A percentile compares a stretch with the other conserved stretches of the same genome.
Evolutionary conservation across 768 basidiomycete species (phyloP).

Genomic region (Rhizopogon salebrosus): DNA sequence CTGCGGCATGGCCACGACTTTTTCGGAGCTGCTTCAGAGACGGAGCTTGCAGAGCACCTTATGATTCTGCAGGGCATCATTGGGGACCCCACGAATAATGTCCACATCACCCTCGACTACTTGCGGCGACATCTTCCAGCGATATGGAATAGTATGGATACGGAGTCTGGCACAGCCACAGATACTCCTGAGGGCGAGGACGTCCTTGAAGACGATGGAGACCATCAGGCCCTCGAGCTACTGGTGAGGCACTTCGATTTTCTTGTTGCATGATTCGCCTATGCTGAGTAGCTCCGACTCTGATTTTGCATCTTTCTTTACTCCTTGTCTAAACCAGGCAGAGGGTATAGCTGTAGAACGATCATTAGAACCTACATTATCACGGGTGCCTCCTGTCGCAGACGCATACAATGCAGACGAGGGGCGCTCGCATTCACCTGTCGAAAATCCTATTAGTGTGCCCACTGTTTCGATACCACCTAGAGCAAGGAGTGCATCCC

Average conservation of each 20-base stretch:
- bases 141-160: constrained; percentile 18
- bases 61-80: constrained; percentile 47
- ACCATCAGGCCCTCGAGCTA: constrained; percentile 14
- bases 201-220: constrained; percentile 23
- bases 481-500: constrained; percentile 1
- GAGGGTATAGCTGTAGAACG: neutral
- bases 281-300: constrained; percentile 24
- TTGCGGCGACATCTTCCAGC: constrained; percentile 28
- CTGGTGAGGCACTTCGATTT: constrained; percentile 18
- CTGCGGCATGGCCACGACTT: constrained; percentile 9
- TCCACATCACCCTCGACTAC: constrained; percentile 35
- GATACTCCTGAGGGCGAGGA: constrained; percentile 26
- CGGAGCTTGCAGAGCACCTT: constrained; percentile 26
- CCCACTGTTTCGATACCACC: constrained; percentile 3
- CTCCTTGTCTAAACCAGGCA: constrained; percentile 12
- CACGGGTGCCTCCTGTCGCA: neutral
- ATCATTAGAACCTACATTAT: neutral
- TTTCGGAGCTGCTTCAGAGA: constrained; percentile 20
- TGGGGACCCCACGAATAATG: constrained; percentile 38
- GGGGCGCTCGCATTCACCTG: neutral
- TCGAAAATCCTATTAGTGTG: neutral
- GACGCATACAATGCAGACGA: neutral
- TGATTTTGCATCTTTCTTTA: constrained; percentile 22
- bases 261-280: constrained; percentile 17
- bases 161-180: neutral